These are phyloP conservation scores for Colletotrichum musicola DNA, from an alignment of 2,329 filamentous ascomycete genomes.

Conservation along the genomic window DNA sequence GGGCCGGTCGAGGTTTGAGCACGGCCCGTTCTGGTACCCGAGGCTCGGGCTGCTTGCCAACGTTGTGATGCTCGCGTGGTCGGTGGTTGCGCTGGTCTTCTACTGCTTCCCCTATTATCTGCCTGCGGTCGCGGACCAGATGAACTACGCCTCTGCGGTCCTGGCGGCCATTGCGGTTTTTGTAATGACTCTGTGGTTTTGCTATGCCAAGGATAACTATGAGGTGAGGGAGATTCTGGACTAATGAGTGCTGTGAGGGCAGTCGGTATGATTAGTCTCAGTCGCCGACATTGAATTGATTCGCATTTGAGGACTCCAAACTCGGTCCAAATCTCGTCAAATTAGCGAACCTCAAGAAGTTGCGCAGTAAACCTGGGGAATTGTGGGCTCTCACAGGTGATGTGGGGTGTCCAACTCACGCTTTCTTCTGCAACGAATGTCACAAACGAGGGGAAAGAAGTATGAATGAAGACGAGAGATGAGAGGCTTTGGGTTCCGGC, in stretches of 20 bases:
- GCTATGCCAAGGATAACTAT: conserved; percentile 43
- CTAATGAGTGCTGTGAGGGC: background rate
- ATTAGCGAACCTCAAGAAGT: no score
- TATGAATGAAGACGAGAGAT: no score
- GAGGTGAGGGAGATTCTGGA: conserved; percentile 42
- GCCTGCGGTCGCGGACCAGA: conserved; percentile 39
- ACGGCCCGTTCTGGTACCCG: conserved; percentile 46
- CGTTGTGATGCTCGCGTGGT: conserved; percentile 44
- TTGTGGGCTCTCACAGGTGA: no score
- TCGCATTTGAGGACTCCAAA: no score
- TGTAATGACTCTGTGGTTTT: conserved; percentile 41
- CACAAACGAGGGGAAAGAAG: no score
- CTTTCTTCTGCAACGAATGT: no score
- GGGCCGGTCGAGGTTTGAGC: conserved; percentile 44
- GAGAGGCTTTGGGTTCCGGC: no score
- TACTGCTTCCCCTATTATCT: conserved; percentile 46
- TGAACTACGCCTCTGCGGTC: conserved; percentile 46
- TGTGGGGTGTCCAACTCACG: no score
- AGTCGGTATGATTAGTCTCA: no score
- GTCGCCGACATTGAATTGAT: no score
- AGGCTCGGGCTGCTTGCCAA: conserved; percentile 44
- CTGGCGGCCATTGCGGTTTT: conserved; percentile 40
- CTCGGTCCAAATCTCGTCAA: no score
- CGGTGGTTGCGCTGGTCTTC: conserved; percentile 42
- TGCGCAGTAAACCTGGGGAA: no score